Conservation (phyloP, 805 yeast species). For the Ogataea nonfermentans region DNA sequence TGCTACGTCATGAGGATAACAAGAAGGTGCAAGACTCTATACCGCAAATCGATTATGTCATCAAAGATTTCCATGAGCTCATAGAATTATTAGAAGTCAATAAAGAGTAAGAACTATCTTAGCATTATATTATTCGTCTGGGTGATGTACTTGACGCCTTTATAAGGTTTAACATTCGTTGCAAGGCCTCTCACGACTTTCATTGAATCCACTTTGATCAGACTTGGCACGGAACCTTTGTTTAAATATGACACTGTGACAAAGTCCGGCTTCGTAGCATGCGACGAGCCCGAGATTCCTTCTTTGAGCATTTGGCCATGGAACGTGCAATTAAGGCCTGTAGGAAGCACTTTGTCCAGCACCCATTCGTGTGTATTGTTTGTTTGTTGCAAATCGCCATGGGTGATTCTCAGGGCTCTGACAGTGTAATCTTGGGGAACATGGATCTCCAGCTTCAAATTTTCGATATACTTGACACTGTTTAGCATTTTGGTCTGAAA, state of each 20-base stretch:
- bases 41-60: slow-evolving; percentile 37
- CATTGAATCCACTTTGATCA: slow-evolving; percentile 64
- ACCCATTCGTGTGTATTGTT: slow-evolving; percentile 67
- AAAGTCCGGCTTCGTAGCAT: slow-evolving; percentile 37
- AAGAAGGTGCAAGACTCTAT: slow-evolving; percentile 38
- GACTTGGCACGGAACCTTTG: slow-evolving; percentile 74
- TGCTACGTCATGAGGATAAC: slow-evolving; percentile 53
- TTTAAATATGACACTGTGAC: slow-evolving; percentile 52
- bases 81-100: slow-evolving; percentile 18
- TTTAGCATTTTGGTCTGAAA: slow-evolving; percentile 46
- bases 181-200: slow-evolving; percentile 56
- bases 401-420: slow-evolving; percentile 61
- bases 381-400: slow-evolving; percentile 67
- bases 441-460: slow-evolving; percentile 41
- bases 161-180: slow-evolving; percentile 70
- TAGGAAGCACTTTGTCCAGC: slow-evolving; percentile 52
- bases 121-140: slow-evolving; percentile 57
- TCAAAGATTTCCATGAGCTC: slow-evolving; percentile 39
- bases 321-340: slow-evolving; percentile 67
- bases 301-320: slow-evolving; percentile 45
- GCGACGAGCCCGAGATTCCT: slow-evolving; percentile 2
- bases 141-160: slow-evolving; percentile 85
- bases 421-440: slow-evolving; percentile 34
- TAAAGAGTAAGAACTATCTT: slow-evolving; percentile 18
- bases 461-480: slow-evolving; percentile 46